A percentile compares a stretch with the other conserved stretches of the same genome.
These are phyloP conservation scores for Nicotiana knightiana DNA, from an alignment of 257 asterid species.

Conservation along the genomic window DNA sequence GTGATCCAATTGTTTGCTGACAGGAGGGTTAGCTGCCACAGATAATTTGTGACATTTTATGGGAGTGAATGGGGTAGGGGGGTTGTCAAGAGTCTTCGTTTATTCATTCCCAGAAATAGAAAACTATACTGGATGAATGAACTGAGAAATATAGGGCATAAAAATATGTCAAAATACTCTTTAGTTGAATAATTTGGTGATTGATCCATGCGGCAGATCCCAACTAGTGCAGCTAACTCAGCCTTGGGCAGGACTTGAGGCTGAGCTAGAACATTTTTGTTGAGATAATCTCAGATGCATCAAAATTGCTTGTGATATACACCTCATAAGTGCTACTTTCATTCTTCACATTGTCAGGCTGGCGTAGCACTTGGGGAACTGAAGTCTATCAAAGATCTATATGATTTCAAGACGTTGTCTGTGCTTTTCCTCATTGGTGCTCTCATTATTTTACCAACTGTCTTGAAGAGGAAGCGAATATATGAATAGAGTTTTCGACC, in stretches of 20 bases:
- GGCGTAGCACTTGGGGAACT: slow-evolving; percentile 85
- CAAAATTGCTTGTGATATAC: neutral
- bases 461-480: slow-evolving; percentile 69
- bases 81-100: neutral
- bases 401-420: slow-evolving; percentile 67
- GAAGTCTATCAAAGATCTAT: slow-evolving; percentile 71
- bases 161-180: neutral
- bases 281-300: neutral
- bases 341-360: slow-evolving; percentile 43
- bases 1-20: neutral
- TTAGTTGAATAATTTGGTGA: neutral
- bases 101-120: neutral
- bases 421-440: slow-evolving; percentile 78
- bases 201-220: neutral
- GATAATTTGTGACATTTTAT: neutral
- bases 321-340: neutral
- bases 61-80: neutral
- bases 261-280: neutral
- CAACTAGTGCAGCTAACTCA: neutral
- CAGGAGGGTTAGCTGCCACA: neutral
- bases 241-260: neutral
- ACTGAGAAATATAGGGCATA: neutral
- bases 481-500: slow-evolving; percentile 36
- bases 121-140: neutral
- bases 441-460: slow-evolving; percentile 58